Base-by-base conservation (phyloP, 495 filamentous ascomycete genomes). In the Hypoxylon fragiforme region DNA sequence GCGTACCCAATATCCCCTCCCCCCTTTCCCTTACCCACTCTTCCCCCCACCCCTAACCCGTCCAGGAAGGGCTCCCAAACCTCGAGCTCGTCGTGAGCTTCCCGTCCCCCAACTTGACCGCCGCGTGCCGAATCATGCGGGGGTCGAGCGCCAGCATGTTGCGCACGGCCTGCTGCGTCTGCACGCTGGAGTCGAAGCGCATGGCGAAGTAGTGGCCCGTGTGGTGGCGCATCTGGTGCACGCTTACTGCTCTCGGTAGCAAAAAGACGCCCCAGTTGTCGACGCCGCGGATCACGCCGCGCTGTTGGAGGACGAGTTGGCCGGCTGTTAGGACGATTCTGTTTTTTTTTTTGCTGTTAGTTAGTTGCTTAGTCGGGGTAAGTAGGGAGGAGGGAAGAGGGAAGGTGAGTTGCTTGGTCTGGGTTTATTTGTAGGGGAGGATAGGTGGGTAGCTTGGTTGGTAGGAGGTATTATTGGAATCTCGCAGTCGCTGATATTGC, bases 121-220 rank as follows among this genome's bases (percentile, higher is more conserved):
- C 81, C 28, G 84, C 83, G 63, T 91, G 89, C 55, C 88, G 82
- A 46, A 98, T 87, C 83, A 97, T 88, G 62, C 94, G 77, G 15
- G 95, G 91, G 68, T 98, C 94, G 64, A 96, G 76, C n/a, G 81
- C 78, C 61, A 97, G 73, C 14, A 87, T 91, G 48, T 84, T 76
- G 55, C 83, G 78, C 3, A 97, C 80, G 35, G 79, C 78, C 35
- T 84, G 70, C 74, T 97, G 92, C 11, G 87, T 86, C 32, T 72
- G 54, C 16, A 82, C 79, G 35, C 81, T 83, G 24, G 85, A 65
- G 70, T 98, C 94, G 75, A 95, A 98, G 54, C 94, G 89, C 90
- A 98, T 89, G 66, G 95, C 85, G 77, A 98, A 98, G 78, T 97
- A 95, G 72, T 97, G 91, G 24, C 95, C 94, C 28, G 80, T 78